Conservation (phyloP, 441 rosid species). For the Brassica balearica region DNA sequence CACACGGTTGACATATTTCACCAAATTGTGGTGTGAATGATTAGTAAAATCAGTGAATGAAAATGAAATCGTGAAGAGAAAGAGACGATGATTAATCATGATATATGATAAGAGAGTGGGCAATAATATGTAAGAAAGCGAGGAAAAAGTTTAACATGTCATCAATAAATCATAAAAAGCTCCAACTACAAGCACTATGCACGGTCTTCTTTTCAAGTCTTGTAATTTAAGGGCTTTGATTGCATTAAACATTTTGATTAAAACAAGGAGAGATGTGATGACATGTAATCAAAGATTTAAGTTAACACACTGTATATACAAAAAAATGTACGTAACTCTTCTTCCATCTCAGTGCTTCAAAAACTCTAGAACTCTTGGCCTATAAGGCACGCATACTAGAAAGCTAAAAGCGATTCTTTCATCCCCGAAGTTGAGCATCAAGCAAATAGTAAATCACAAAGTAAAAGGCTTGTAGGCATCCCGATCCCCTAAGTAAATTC, state of each 20-base stretch:
- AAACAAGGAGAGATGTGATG: background rate
- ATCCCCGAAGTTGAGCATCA: background rate
- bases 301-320: background rate
- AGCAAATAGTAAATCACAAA: too few species aligned
- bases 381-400: background rate
- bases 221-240: background rate
- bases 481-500: too few species aligned
- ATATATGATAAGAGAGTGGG: conserved; percentile 27
- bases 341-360: background rate
- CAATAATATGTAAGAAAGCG: conserved; percentile 10
- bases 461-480: too few species aligned
- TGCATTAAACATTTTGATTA: background rate
- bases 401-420: background rate
- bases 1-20: conserved; percentile 35
- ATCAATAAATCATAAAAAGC: conserved; percentile 29
- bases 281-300: background rate
- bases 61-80: conserved; percentile 37
- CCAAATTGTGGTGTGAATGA: conserved; percentile 16
- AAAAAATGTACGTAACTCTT: background rate
- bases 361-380: background rate
- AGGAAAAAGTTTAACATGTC: conserved; percentile 9
- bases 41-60: conserved; percentile 15
- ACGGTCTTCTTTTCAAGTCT: conserved; percentile 2
- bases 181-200: conserved; percentile 30
- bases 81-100: conserved; percentile 35